A percentile compares a stretch with the other conserved stretches of the same genome.
Evolutionary conservation across 768 basidiomycete genomes (phyloP).

Genomic region (Macrolepiota dolichaula): DNA sequence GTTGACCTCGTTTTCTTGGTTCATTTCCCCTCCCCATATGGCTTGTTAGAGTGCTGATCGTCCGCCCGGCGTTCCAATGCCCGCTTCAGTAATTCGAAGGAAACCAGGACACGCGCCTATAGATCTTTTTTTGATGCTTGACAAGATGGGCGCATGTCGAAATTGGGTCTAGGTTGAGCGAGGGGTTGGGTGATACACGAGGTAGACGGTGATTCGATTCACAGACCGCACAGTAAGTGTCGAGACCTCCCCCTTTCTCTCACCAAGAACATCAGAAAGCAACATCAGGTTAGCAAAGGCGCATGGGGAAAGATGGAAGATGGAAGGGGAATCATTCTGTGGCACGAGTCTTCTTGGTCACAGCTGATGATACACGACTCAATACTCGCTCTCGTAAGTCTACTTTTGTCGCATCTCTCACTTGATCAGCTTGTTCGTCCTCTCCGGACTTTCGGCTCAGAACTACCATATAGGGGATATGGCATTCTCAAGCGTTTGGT

Average conservation of each 20-base stretch:
- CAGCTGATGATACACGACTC: neutral
- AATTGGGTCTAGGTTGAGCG: neutral
- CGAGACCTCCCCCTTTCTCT: neutral
- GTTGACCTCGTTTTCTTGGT: neutral
- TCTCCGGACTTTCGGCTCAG: neutral
- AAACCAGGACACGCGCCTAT: neutral
- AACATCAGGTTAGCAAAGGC: neutral
- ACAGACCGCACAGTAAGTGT: neutral
- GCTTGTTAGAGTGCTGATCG: neutral
- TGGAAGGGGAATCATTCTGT: neutral
- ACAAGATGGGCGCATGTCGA: neutral
- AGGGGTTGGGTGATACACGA: neutral
- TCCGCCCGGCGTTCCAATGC: neutral
- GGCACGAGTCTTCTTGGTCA: constrained; percentile 1
- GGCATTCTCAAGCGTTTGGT: neutral
- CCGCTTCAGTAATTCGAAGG: neutral
- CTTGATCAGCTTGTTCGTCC: neutral
- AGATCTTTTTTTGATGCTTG: neutral
- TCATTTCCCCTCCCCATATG: neutral
- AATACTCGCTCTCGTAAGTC: neutral
- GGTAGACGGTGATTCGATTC: neutral
- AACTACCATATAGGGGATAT: neutral
- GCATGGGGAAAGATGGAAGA: neutral
- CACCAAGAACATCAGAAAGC: neutral
- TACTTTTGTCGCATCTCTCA: neutral